phyloP scores from a whole-genome alignment of 1,284 basidiomycete genomes.

The Heterobasidion occidentale region DNA sequence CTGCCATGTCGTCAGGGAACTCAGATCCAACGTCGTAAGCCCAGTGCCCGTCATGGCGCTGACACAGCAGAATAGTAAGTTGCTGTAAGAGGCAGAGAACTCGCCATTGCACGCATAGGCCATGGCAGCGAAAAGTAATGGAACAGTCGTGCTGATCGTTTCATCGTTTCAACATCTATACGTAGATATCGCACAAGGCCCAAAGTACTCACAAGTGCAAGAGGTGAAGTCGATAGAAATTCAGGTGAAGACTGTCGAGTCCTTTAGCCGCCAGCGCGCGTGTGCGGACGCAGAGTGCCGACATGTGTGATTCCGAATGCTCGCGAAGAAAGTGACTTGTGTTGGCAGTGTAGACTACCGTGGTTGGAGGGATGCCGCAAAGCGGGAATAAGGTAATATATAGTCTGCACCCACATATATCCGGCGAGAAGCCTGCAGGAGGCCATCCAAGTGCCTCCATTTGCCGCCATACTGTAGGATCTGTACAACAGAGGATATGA shows the following conservation, averaged over 20 bases:
- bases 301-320: too few species aligned
- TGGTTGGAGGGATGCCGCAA: too few species aligned
- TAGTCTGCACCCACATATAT: too few species aligned
- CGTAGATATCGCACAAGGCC: background rate
- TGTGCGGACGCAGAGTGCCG: too few species aligned
- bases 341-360: too few species aligned
- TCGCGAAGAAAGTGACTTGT: too few species aligned
- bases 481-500: too few species aligned
- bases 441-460: too few species aligned
- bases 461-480: too few species aligned
- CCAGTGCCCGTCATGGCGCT: constrained; percentile 75
- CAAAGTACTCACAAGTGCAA: constrained; percentile 35
- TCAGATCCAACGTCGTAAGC: constrained; percentile 64
- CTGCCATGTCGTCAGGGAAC: constrained; percentile 65
- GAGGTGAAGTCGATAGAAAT: constrained; percentile 58
- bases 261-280: too few species aligned
- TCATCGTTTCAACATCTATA: background rate
- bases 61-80: constrained; percentile 65
- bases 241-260: constrained; percentile 25
- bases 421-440: too few species aligned
- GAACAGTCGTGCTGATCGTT: constrained; percentile 47
- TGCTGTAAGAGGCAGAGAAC: constrained; percentile 56
- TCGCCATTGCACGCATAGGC: constrained; percentile 63
- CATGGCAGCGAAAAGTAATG: constrained; percentile 59
- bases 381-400: too few species aligned